Percentiles rank a stretch among this genome's conserved stretches.
phyloP scores from a whole-genome alignment of 1,139 yeast species.

The Ogataea hybrid region DNA sequence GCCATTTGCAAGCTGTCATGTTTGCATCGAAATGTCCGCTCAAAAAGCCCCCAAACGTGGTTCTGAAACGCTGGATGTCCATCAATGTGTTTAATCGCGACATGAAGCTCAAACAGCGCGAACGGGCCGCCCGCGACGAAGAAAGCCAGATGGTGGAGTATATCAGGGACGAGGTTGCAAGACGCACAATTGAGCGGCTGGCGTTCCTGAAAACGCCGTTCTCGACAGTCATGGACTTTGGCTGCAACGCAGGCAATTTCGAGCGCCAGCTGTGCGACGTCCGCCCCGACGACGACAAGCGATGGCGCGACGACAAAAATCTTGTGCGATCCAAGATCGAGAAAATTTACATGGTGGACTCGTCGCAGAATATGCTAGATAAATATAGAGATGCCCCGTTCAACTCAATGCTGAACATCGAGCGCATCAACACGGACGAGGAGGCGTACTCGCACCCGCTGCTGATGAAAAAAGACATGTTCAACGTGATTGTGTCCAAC shows the following conservation, averaged over 20 bases:
- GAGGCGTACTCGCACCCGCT: conserved; percentile 49
- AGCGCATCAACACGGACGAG: conserved; percentile 62
- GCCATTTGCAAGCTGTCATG: not conserved
- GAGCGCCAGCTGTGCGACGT: conserved; percentile 29
- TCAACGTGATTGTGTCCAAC: conserved; percentile 74
- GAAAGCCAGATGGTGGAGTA: conserved; percentile 67
- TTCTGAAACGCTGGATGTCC: conserved; percentile 1
- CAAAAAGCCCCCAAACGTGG: not conserved
- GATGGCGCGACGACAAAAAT: conserved; percentile 51
- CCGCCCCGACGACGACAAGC: conserved; percentile 25
- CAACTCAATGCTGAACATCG: conserved; percentile 43
- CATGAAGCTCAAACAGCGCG: conserved; percentile 59
- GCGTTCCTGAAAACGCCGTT: conserved; percentile 71
- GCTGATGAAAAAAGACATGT: conserved; percentile 41
- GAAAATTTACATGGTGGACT: conserved; percentile 66
- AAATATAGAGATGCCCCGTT: conserved; percentile 45
- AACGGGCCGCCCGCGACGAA: conserved; percentile 46
- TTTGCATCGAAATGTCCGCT: not conserved
- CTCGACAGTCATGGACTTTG: conserved; percentile 63
- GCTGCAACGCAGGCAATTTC: conserved; percentile 69
- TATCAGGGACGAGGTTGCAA: conserved; percentile 70
- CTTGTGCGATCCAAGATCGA: conserved; percentile 52
- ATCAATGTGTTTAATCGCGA: conserved; percentile 63
- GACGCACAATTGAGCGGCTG: conserved; percentile 69
- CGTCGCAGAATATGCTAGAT: conserved; percentile 50